Evolutionary conservation across 2,329 filamentous ascomycete species (phyloP).

Genomic region (Cytospora paraplurivora): DNA sequence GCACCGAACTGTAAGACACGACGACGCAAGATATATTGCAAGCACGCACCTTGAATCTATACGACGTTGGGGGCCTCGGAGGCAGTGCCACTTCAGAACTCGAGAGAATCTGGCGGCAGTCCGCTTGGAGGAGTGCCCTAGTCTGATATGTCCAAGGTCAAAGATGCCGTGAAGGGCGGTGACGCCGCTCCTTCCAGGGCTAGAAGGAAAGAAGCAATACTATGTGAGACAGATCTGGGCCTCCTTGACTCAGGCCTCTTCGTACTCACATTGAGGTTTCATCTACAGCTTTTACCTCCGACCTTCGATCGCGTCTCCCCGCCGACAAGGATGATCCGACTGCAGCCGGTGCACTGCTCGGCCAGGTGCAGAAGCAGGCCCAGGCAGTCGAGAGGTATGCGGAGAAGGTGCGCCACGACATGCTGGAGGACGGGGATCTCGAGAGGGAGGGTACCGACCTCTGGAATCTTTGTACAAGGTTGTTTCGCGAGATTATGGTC

Average conservation of each 20-base stretch:
- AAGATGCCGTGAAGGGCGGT: constrained; percentile 7
- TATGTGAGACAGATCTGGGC: constrained; percentile 9
- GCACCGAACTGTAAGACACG: neutral
- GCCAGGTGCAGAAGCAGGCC: constrained; percentile 46
- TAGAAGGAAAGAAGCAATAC: constrained; percentile 13
- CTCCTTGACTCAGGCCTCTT: neutral
- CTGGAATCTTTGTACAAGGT: constrained; percentile 67
- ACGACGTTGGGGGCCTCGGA: constrained; percentile 1
- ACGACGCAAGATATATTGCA: constrained; percentile 5
- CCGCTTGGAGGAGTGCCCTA: neutral
- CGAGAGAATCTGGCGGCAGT: neutral
- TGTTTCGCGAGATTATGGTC: constrained; percentile 42
- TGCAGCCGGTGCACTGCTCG: constrained; percentile 38
- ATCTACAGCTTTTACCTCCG: constrained; percentile 25
- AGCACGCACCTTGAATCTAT: neutral
- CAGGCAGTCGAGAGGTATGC: constrained; percentile 37
- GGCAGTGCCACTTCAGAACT: constrained; percentile 3
- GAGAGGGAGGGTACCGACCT: constrained; percentile 59
- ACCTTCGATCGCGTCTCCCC: constrained; percentile 36
- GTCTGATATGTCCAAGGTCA: constrained; percentile 15
- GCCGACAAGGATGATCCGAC: constrained; percentile 34
- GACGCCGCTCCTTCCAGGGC: constrained; percentile 2
- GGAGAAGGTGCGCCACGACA: constrained; percentile 36
- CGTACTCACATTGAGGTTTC: constrained; percentile 9
- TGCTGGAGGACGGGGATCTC: constrained; percentile 47